These are phyloP conservation scores for Eragrostis tef DNA, from an alignment of 202 grass and related monocot genomes.

Conservation along the genomic window DNA sequence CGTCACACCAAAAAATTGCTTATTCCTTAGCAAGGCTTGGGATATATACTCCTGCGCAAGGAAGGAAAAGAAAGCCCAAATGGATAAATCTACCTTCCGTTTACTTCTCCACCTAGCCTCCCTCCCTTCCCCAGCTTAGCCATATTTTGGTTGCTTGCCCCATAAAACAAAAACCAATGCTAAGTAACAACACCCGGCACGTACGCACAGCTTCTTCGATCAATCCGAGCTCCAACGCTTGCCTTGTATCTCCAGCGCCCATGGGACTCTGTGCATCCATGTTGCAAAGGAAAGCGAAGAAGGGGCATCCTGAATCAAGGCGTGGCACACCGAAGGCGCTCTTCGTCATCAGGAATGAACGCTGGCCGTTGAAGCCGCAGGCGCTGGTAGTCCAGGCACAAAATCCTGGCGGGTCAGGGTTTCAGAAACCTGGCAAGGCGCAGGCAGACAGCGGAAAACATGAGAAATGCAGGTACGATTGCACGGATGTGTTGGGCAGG, in stretches of 20 bases:
- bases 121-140: background rate
- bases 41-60: slow-evolving; percentile 45
- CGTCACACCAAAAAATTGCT: slow-evolving; percentile 7
- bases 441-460: background rate
- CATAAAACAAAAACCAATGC: slow-evolving; percentile 42
- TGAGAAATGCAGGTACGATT: background rate
- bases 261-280: slow-evolving; percentile 57
- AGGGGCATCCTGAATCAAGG: slow-evolving; percentile 23
- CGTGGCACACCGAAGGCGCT: slow-evolving; percentile 21
- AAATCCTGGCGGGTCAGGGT: background rate
- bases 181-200: background rate
- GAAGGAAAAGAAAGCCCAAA: slow-evolving; percentile 29
- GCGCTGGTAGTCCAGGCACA: slow-evolving; percentile 26
- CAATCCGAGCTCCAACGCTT: background rate
- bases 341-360: slow-evolving; percentile 45
- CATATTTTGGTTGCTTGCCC: slow-evolving; percentile 19
- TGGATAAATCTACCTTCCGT: slow-evolving; percentile 41
- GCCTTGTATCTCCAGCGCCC: background rate
- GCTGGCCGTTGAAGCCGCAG: slow-evolving; percentile 1
- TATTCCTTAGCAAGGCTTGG: slow-evolving; percentile 29
- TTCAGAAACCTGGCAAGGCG: slow-evolving; percentile 13
- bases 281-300: slow-evolving; percentile 28
- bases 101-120: slow-evolving; percentile 26
- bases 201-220: background rate
- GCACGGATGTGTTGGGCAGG: slow-evolving; percentile 10